phyloP scores from a whole-genome alignment of 768 basidiomycete species.

The Russula emetica region DNA sequence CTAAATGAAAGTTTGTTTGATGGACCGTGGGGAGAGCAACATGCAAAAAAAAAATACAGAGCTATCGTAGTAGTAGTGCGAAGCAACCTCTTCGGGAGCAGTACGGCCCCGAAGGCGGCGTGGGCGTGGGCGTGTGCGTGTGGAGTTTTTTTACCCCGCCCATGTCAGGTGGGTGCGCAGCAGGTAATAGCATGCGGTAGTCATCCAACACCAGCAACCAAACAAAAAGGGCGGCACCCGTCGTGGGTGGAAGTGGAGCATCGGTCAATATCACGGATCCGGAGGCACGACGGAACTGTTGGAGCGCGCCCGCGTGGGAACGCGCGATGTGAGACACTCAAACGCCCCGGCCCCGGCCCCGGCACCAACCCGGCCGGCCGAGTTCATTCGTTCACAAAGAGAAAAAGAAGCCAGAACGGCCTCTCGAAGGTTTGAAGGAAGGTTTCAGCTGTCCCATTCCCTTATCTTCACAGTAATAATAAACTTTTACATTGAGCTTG shows the following conservation, averaged over 20 bases:
- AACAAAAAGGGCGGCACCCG: neutral
- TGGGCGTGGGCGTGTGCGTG: no score
- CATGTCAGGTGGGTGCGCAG: no score
- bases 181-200: no score
- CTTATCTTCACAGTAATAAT: neutral
- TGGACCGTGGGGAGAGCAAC: constrained; percentile 7
- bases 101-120: neutral
- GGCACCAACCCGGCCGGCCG: neutral
- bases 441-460: no score
- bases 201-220: neutral
- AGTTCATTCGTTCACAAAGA: no score
- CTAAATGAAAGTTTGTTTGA: constrained; percentile 11
- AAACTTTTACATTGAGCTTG: constrained; percentile 9
- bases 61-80: no score
- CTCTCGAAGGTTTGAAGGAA: no score
- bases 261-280: neutral
- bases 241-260: neutral
- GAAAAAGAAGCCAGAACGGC: no score
- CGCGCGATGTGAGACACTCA: no score
- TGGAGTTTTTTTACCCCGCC: no score
- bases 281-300: neutral
- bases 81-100: neutral
- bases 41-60: neutral
- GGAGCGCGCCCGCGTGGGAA: constrained; percentile 6
- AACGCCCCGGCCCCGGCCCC: neutral